phyloP scores from a whole-genome alignment of 805 yeast species.

The Wickerhamomyces pijperi region DNA sequence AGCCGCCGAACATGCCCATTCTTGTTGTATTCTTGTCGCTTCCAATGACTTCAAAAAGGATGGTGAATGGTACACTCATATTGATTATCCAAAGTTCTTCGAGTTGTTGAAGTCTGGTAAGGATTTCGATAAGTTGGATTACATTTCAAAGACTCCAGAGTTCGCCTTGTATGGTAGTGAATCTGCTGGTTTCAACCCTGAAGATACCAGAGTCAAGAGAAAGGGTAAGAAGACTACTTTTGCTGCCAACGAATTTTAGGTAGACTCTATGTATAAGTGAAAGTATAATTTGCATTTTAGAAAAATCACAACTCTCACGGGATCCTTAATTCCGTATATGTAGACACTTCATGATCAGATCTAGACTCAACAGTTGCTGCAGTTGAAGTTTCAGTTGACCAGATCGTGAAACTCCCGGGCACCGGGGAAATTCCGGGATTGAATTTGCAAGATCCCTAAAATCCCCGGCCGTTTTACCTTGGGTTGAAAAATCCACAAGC shows the following conservation, averaged over 20 bases:
- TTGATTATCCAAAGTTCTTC: conserved; percentile 70
- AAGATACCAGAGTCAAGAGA: conserved; percentile 40
- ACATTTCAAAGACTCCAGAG: conserved; percentile 67
- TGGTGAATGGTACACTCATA: conserved; percentile 81
- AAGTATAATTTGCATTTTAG: no score
- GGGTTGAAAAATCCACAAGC: no score
- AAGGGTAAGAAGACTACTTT: conserved; percentile 11
- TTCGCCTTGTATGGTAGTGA: conserved; percentile 89
- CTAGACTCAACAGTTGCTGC: no score
- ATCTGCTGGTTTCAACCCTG: conserved; percentile 85
- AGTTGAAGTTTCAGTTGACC: background rate
- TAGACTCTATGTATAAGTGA: no score
- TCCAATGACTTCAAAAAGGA: conserved; percentile 58
- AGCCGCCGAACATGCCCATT: conserved; percentile 94
- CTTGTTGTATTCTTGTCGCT: conserved; percentile 84
- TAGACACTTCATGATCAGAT: no score
- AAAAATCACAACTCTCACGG: no score
- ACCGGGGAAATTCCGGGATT: no score
- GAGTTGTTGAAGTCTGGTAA: conserved; percentile 52
- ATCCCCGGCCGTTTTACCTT: no score
- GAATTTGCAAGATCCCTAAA: no score
- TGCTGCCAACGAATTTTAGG: background rate
- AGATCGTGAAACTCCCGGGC: no score
- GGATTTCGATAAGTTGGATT: conserved; percentile 70
- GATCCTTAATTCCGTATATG: no score